Percentiles rank a stretch among this genome's conserved stretches.
These are phyloP conservation scores for Acidiella bohemica DNA, from an alignment of 495 filamentous ascomycete genomes.

Conservation along the genomic window DNA sequence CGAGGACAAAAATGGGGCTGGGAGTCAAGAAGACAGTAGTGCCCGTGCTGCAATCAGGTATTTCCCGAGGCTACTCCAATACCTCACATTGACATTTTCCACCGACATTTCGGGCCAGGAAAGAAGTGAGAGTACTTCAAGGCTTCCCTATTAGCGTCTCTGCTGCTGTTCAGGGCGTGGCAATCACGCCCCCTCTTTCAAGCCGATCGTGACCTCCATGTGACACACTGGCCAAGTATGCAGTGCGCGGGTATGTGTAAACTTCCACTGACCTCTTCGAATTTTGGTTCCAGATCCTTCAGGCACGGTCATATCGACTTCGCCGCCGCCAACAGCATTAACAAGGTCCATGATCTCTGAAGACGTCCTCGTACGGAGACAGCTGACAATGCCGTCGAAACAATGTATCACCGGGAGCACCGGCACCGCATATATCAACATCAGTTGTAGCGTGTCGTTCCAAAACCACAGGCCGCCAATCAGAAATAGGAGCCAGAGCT, in stretches of 20 bases:
- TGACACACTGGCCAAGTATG: slow-evolving; percentile 28
- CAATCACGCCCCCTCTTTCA: too few species aligned
- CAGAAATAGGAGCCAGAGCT: slow-evolving; percentile 36
- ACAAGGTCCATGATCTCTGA: slow-evolving; percentile 48
- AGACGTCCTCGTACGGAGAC: slow-evolving; percentile 48
- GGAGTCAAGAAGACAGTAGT: too few species aligned
- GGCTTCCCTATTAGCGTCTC: too few species aligned
- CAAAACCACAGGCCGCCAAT: slow-evolving; percentile 49
- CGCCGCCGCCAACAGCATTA: slow-evolving; percentile 6
- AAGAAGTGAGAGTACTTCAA: too few species aligned
- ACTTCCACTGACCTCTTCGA: slow-evolving; percentile 15
- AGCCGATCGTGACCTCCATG: slow-evolving; percentile 19
- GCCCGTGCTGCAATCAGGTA: too few species aligned
- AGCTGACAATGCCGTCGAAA: slow-evolving; percentile 54
- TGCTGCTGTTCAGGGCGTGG: too few species aligned
- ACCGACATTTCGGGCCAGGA: too few species aligned
- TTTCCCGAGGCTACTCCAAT: too few species aligned
- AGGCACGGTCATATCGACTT: background rate
- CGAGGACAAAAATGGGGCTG: too few species aligned
- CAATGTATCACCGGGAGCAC: slow-evolving; percentile 49
- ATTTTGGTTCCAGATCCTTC: background rate
- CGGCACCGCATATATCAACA: slow-evolving; percentile 53
- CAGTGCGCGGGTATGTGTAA: slow-evolving; percentile 11
- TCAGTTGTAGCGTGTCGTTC: slow-evolving; percentile 42
- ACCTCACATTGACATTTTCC: too few species aligned